Evolutionary conservation across 306 rosid genomes (phyloP), one percentile per base, ranked within the genome.

Genomic region (Pyrus bretschneideri): DNA sequence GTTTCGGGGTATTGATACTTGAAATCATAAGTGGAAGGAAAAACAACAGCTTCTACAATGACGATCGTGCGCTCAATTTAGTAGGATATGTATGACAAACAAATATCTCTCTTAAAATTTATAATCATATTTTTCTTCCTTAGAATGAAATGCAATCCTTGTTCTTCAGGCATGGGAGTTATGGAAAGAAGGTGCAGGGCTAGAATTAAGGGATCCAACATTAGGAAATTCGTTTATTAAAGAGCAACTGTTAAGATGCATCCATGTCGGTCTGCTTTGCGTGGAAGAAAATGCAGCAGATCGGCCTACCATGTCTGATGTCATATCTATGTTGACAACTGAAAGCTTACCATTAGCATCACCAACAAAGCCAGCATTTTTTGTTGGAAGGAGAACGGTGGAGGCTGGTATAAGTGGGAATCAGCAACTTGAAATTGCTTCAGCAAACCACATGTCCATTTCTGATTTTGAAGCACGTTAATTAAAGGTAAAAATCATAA

Each of bases 291-390:
- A 21, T 57, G 78, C 82, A 46, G 49, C 5, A 1, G 25, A 78
- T 72, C 85, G 83, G 1, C 85, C 82, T 6, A 64, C 75, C 21
- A 81, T 78, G 74, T 75, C 85, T 3, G 35, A 49, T 12, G 51
- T 81, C 19, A 3, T 83, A 40, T 57, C 55, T 7, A 31, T 58
- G 81, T 69, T 75, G 46, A 63, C 87, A 72, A 81, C 76, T 38
- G 51, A 76, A 58, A 76, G 46, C 30, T 23, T 42, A 6, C 25
- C 29, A 22, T 10, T 78, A 11, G 65, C 77, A 4, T 3, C 12
- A 9, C 65, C 69, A 11, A 71, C 33, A 63, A 78, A 78, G 42
- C 71, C 81, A 29, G 71, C 76, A 60, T 78, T 70, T 30, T 59
- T 29, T 25, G 13, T 25, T 6, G n/a, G 30, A 46, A 69, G 25